Evolutionary conservation across 176 grass and related monocot genomes (phyloP), one percentile per base, ranked within the genome.

Genomic region (Hordeum marinum): DNA sequence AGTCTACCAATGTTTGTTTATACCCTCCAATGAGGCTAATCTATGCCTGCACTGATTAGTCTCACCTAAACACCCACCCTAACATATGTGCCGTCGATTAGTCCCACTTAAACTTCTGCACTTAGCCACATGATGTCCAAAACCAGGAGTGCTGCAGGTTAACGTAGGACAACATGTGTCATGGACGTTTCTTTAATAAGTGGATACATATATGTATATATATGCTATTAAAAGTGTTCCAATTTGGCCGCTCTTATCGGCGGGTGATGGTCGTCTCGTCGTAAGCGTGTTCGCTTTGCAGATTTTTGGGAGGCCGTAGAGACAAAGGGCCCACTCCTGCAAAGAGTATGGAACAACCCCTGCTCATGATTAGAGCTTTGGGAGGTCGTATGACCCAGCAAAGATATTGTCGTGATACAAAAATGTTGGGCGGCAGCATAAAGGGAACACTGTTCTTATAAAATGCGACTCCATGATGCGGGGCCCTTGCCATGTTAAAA

Each of bases 291-390:
- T 14, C 13, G 29, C 9, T 27, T 54, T 52, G 21, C 27, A 50
- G 37, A 3, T 23, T 54, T 65, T 67, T 14, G 25, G 20, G 10
- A 77, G 61, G n/a, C 21, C 6, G 66, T 54, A 66, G 71, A 76
- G 59, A 76, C 26, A 50, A 84, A 64, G 13, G 26, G 20, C 24
- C 26, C 58, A 55, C 32, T 4, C 29, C 27, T 50, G 26, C 32
- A 7, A 76, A 84, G 31, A 27, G 59, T 27, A 29, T 48, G 62
- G 40, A 77, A 50, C 50, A 82, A 83, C 63, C 17, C 37, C 26
- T 69, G 72, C 50, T 70, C 20, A 70, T 83, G 63, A 73, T 83
- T 88, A 15, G 25, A 54, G 60, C 52, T 6, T 3, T 55, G 52
- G 40, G 52, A 21, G 52, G 52, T 20, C 5, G 39, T 11, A 13